Evolutionary conservation across 768 basidiomycete species (phyloP).

Genomic region (Rhodotorula diobovata): DNA sequence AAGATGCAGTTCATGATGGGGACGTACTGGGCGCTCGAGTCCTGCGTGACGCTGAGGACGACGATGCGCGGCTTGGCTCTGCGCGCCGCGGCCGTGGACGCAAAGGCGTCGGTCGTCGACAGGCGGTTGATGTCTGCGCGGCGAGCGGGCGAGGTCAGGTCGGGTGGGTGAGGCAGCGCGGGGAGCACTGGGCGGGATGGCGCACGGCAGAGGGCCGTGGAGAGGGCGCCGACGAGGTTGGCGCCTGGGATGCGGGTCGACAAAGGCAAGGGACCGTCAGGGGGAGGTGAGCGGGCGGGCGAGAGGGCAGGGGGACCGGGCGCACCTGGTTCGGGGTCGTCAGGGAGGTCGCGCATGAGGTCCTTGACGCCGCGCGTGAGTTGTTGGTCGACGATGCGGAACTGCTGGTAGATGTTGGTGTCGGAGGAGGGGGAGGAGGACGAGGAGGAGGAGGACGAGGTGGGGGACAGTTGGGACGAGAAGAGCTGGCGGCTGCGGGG

Average conservation of each 20-base stretch:
- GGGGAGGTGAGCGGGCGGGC: neutral
- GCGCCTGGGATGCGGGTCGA: too few relatives aligned
- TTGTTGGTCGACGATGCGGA: constrained; percentile 67
- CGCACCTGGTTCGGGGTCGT: constrained; percentile 41
- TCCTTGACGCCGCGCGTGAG: constrained; percentile 61
- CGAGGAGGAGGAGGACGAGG: constrained; percentile 10
- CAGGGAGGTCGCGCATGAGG: constrained; percentile 52
- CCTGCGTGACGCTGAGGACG: constrained; percentile 85
- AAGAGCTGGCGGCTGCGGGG: constrained; percentile 28
- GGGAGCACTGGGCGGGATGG: neutral
- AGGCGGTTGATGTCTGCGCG: constrained; percentile 64
- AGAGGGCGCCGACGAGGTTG: constrained; percentile 76
- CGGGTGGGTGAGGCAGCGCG: too few relatives aligned
- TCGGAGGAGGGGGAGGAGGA: constrained; percentile 48
- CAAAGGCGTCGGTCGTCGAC: constrained; percentile 41
- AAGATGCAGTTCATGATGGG: constrained; percentile 99
- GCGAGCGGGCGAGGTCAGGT: constrained; percentile 45
- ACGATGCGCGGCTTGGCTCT: constrained; percentile 57
- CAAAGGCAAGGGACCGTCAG: neutral
- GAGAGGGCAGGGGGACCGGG: neutral
- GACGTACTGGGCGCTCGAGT: constrained; percentile 84
- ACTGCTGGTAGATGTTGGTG: constrained; percentile 77
- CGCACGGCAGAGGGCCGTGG: constrained; percentile 87
- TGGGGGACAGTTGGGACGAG: constrained; percentile 26
- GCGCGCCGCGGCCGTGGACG: neutral